Conservation (phyloP, 805 yeast genomes). For the Candida glaebosa region DNA sequence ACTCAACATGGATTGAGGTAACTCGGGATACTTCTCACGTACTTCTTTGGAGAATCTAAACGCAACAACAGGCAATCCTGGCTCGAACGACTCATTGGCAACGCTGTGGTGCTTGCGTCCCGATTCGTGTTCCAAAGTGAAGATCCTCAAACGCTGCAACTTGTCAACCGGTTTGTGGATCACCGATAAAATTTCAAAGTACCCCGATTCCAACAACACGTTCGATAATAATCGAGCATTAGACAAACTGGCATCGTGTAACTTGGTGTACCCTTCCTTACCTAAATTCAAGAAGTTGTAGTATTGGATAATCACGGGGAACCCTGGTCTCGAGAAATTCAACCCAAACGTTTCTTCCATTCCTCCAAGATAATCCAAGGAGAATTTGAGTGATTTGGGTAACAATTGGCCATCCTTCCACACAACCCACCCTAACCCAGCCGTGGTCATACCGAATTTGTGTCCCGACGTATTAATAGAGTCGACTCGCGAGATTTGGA, state of each 20-base stretch:
- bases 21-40: conserved; percentile 60
- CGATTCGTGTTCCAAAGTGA: conserved; percentile 13
- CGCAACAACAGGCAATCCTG: conserved; percentile 89
- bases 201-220: conserved; percentile 60
- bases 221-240: conserved; percentile 69
- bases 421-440: conserved; percentile 90
- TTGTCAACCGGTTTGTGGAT: conserved; percentile 58
- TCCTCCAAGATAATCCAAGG: conserved; percentile 82
- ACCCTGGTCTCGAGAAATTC: conserved; percentile 91
- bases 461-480: conserved; percentile 91
- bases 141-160: conserved; percentile 13
- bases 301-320: conserved; percentile 86
- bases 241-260: conserved; percentile 59
- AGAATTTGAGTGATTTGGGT: conserved; percentile 72
- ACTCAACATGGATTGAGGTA: conserved; percentile 78
- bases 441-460: conserved; percentile 86
- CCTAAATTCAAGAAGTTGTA: conserved; percentile 75
- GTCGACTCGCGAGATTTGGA: conserved; percentile 68
- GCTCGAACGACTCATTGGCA: conserved; percentile 49
- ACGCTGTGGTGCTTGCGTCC: conserved; percentile 12
- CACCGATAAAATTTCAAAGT: conserved; percentile 71
- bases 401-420: conserved; percentile 66
- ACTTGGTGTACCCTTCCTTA: conserved; percentile 59
- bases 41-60: conserved; percentile 68
- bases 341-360: conserved; percentile 81